A percentile compares a stretch with the other conserved stretches of the same genome.
Evolutionary conservation across 176 grass and related monocot species (phyloP).

Genomic region (Dactylis glomerata): DNA sequence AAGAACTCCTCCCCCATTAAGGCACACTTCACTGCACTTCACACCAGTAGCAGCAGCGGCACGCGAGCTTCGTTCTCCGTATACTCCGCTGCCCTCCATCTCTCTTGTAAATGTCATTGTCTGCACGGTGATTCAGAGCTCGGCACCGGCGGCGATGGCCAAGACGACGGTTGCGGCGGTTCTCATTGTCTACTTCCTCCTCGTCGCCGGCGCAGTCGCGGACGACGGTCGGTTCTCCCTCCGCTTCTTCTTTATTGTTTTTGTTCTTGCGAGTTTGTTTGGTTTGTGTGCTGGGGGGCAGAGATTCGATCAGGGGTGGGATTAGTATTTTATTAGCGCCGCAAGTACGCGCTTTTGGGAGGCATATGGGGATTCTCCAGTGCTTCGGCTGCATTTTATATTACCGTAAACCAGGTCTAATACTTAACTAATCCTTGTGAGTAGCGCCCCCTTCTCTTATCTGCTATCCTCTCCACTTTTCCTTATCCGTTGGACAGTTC

Average conservation of each 20-base stretch:
- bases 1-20: slow-evolving; percentile 31
- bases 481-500: neutral
- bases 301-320: slow-evolving; percentile 22
- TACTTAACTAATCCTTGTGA: slow-evolving; percentile 49
- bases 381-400: slow-evolving; percentile 33
- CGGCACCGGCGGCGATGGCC: slow-evolving; percentile 15
- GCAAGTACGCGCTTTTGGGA: slow-evolving; percentile 49
- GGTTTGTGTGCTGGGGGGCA: slow-evolving; percentile 34
- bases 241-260: neutral
- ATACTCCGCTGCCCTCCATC: neutral
- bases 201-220: slow-evolving; percentile 38
- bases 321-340: slow-evolving; percentile 55
- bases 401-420: slow-evolving; percentile 38
- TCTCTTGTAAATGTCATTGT: slow-evolving; percentile 30
- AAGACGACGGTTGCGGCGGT: neutral
- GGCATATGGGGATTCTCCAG: slow-evolving; percentile 37
- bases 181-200: slow-evolving; percentile 24
- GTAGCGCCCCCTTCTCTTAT: neutral
- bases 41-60: neutral
- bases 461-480: neutral
- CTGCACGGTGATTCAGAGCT: neutral
- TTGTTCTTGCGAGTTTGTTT: neutral
- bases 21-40: neutral
- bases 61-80: slow-evolving; percentile 14
- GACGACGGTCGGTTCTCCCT: slow-evolving; percentile 25